Evolutionary conservation across 352 stramenopile species (phyloP), one percentile per base, ranked within the genome.

Genomic region (Sclerospora graminicola): DNA sequence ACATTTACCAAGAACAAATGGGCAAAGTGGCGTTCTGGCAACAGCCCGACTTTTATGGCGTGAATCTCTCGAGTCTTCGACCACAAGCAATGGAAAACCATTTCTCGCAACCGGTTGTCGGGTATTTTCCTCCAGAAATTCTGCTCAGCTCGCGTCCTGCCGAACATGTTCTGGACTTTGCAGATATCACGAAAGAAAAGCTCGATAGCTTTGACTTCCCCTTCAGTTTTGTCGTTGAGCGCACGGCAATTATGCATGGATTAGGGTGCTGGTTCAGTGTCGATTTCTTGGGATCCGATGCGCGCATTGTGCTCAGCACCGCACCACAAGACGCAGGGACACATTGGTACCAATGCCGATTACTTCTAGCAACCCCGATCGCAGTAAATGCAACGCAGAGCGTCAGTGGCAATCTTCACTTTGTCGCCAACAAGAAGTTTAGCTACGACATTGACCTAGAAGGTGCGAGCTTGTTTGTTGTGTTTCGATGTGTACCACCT

Each of bases 181-280:
- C 54, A 7, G 68, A 60, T 29, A 62, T 94, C 26, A 84, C 60
- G 11, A 54, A 69, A 20, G 65, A 87, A n/a, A 64, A 89, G 45
- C 76, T 97, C 13, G 48, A 94, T 15, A 72, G 68, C 26, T 96
- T 98, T 48, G 71, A 88, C 36, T 89, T 98, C 18, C 89, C 85
- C 10, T 95, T 97, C 49, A 54, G 57, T 10, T 96, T 97, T 51
- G 49, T 66, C 10, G 79, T 96, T 15, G 82, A 84, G 21, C 82
- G 78, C 19, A 97, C 91, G 47, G 86, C 86, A 4, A 86, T 96
- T 30, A 76, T 99, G 48, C 96, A 97, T 62, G 97, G 95, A 4
- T 82, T 99, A 36, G 96, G 93, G 15, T 97, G 95, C 52, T 99
- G 97, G 97, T 99, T 99, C 66, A 98, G 93, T 4, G 85, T 98